Evolutionary conservation across 2,329 filamentous ascomycete genomes (phyloP).

Genomic region (Cytospora chrysosperma): DNA sequence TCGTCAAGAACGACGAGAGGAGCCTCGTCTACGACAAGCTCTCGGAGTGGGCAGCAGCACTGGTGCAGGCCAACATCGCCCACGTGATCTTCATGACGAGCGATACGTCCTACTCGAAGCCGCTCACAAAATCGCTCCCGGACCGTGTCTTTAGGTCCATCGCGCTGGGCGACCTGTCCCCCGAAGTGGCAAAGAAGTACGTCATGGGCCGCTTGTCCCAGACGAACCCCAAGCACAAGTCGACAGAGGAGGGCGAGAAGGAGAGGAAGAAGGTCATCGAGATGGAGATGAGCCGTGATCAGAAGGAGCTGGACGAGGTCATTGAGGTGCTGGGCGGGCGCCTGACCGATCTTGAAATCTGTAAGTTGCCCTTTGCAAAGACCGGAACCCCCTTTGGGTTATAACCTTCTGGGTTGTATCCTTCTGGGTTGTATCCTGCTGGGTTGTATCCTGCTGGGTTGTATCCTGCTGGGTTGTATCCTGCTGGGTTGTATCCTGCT

Average conservation of each 20-base stretch:
- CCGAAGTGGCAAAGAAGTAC: conserved; percentile 83
- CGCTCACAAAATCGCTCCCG: conserved; percentile 80
- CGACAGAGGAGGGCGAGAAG: conserved; percentile 25
- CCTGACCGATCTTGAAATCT: conserved; percentile 91
- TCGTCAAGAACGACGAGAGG: conserved; percentile 72
- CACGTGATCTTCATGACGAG: conserved; percentile 94
- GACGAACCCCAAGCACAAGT: conserved; percentile 45
- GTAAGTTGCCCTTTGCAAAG: too few relatives aligned
- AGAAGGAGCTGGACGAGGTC: conserved; percentile 74
- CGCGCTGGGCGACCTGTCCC: conserved; percentile 80
- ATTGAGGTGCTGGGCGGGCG: conserved; percentile 84
- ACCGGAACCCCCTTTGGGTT: too few relatives aligned
- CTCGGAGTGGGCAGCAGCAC: conserved; percentile 83
- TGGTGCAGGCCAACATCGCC: conserved; percentile 84
- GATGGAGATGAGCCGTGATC: conserved; percentile 45
- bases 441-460: too few relatives aligned
- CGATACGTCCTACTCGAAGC: conserved; percentile 85
- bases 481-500: too few relatives aligned
- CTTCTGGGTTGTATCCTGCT: too few relatives aligned
- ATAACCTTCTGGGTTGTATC: too few relatives aligned
- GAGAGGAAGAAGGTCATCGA: conserved; percentile 33
- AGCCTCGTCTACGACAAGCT: conserved; percentile 73
- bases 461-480: too few relatives aligned
- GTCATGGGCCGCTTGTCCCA: conserved; percentile 73
- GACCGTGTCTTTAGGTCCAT: conserved; percentile 89